A percentile compares a stretch with the other conserved stretches of the same genome.
Evolutionary conservation across 169 alveolate species (phyloP).

Genomic region (Amoebophrya sp.): DNA sequence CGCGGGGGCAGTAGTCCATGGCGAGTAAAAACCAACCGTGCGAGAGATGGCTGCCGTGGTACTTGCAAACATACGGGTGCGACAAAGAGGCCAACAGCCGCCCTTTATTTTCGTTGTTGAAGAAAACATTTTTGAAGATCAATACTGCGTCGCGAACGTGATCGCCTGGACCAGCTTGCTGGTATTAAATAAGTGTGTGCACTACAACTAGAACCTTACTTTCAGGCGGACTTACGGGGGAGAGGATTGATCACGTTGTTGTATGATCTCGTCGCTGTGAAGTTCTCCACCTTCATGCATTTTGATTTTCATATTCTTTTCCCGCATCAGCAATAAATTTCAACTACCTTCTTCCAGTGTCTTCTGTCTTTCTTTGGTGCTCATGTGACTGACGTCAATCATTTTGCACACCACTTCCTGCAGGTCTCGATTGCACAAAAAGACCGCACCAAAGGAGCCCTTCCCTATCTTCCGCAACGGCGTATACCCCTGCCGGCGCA

Average conservation of each 20-base stretch:
- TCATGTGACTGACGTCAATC: constrained; percentile 5
- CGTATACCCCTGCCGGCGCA: neutral
- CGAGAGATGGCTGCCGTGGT: neutral
- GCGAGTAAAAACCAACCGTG: neutral
- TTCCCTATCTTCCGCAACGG: neutral
- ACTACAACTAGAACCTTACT: too few species aligned
- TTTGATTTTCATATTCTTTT: too few species aligned
- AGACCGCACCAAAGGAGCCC: neutral
- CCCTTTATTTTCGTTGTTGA: too few species aligned
- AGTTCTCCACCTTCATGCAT: too few species aligned
- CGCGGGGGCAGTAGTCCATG: neutral
- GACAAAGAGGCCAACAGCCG: neutral
- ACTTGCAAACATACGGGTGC: neutral
- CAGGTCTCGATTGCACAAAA: neutral
- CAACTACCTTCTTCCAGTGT: neutral
- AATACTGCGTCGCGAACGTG: too few species aligned
- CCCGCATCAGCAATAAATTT: too few species aligned
- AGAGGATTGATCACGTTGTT: too few species aligned
- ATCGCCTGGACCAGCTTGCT: too few species aligned
- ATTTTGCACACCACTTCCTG: neutral
- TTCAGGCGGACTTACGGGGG: too few species aligned
- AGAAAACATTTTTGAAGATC: too few species aligned
- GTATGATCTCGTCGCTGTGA: too few species aligned
- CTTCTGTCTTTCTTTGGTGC: neutral
- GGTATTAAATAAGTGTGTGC: too few species aligned